Base-by-base conservation (phyloP, 2,329 filamentous ascomycete genomes). In the Tolypocladium amazonense region DNA sequence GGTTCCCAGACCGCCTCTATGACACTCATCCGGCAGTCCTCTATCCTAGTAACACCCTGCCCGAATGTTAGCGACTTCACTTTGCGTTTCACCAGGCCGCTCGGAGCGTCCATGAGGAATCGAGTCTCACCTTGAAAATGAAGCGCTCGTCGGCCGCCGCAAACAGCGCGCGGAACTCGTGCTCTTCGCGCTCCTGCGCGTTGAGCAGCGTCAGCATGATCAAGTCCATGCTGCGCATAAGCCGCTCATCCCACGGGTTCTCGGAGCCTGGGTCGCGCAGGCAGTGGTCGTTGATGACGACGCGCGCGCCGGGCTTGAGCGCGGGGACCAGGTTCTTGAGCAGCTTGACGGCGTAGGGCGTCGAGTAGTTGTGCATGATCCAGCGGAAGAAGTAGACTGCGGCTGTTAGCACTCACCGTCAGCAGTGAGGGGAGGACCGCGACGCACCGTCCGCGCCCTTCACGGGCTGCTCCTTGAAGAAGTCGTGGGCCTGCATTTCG, bases 361-460 rank as follows among this genome's bases (percentile, higher is more conserved):
- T 82, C 0, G 82, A 79, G 72, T 83, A 84, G 71, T 87, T 84
- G 67, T 87, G 83, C 9, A 87, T 70, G 62, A 87, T 84, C 76
- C 79, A 80, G 56, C 82, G 79, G 69, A 85, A 79, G 64, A 81
- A 76, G 71, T 85, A 87, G 23, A 85, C 74, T 77, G 56, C 23
- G 11, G 8, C 38, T 20, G 62, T 70, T 25, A 67, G 63, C 50
- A 58, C 18, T 5, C 33, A 9, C 33, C 11, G 27, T 38, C 27
- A 33, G 7, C 30, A 20, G 20, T 18, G 23, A 20, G 15, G 9
- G 6, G 3, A 25, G 33, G 33, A 25, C 15, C 23, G 25, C 14
- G 9, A 61, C 73, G 60, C 64, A 79, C 77, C 77, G 64, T 85
- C 82, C 0, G 81, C 84, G 4, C 68, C 76, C 56, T 77, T 72